Percentiles rank a stretch among this genome's conserved stretches.
phyloP scores from a whole-genome alignment of 768 basidiomycete genomes.

The Pulveroboletus sp. region DNA sequence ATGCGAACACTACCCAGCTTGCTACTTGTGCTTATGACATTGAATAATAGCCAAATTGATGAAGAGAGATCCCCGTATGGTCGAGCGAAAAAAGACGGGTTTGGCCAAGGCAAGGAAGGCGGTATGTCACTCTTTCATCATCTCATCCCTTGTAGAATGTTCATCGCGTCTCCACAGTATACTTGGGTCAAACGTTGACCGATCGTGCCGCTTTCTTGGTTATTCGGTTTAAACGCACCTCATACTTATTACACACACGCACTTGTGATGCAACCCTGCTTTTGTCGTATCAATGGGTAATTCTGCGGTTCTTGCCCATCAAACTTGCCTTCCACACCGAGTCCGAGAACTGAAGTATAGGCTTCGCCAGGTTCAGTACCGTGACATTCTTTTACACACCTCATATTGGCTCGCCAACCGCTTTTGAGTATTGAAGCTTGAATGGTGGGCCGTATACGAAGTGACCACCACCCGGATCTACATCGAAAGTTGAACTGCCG shows the following conservation, averaged over 20 bases:
- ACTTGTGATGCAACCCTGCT: neutral
- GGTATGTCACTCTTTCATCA: slow-evolving; percentile 47
- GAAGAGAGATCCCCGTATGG: slow-evolving; percentile 94
- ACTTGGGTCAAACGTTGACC: slow-evolving; percentile 94
- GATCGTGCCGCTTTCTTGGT: neutral
- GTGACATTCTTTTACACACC: too few relatives aligned
- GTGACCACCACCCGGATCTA: too few relatives aligned
- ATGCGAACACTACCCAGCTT: slow-evolving; percentile 1
- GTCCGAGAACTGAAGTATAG: too few relatives aligned
- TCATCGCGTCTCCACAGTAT: slow-evolving; percentile 47
- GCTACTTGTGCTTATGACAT: neutral
- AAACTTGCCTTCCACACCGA: too few relatives aligned
- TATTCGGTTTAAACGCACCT: neutral
- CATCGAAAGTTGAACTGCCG: too few relatives aligned
- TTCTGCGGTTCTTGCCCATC: neutral
- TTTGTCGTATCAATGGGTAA: neutral
- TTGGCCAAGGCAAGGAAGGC: slow-evolving; percentile 88
- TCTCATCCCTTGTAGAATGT: neutral
- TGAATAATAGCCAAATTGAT: slow-evolving; percentile 67
- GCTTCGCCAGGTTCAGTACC: too few relatives aligned
- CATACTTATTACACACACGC: neutral
- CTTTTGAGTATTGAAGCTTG: too few relatives aligned
- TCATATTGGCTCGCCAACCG: too few relatives aligned
- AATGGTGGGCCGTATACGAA: too few relatives aligned
- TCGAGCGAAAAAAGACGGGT: slow-evolving; percentile 97